These are phyloP conservation scores for Phytophthora pluvialis DNA, from an alignment of 352 stramenopile genomes.

Conservation along the genomic window DNA sequence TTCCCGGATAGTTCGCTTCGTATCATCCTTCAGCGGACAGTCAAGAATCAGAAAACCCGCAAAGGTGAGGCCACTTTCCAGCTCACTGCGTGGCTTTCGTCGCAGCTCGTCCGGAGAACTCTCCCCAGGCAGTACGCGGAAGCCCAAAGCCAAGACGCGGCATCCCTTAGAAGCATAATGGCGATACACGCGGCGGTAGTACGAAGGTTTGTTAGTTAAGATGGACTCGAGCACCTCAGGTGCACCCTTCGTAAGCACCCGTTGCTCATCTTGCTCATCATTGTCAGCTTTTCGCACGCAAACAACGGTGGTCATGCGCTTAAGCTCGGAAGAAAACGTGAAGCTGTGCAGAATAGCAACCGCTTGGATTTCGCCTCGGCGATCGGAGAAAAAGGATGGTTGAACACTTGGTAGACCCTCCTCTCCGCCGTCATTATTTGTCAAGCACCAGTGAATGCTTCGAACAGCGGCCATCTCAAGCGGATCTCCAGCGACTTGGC, in stretches of 20 bases:
- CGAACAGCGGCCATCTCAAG: constrained; percentile 97
- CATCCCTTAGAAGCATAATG: constrained; percentile 83
- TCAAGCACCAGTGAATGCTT: constrained; percentile 69
- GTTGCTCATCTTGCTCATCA: constrained; percentile 78
- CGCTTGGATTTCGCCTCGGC: constrained; percentile 75
- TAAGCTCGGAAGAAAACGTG: constrained; percentile 96
- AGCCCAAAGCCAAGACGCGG: constrained; percentile 96
- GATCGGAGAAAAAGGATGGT: constrained; percentile 41
- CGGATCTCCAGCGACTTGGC: constrained; percentile 96
- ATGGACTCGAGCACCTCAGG: constrained; percentile 94
- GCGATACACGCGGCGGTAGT: constrained; percentile 91
- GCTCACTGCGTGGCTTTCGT: constrained; percentile 79
- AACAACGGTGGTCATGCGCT: constrained; percentile 97
- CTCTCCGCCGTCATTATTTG: constrained; percentile 49
- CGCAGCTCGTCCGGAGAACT: constrained; percentile 64
- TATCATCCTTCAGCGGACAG: constrained; percentile 97
- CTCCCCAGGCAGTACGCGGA: constrained; percentile 85
- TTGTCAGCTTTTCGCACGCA: constrained; percentile 78
- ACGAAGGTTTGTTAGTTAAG: constrained; percentile 86
- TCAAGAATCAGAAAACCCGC: constrained; percentile 94
- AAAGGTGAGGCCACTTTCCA: constrained; percentile 95
- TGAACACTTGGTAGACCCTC: constrained; percentile 29
- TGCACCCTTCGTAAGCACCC: constrained; percentile 97
- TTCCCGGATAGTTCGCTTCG: constrained; percentile 92
- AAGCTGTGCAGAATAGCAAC: constrained; percentile 96